phyloP scores from a whole-genome alignment of 768 basidiomycete genomes.

The Leccinum imitatum region DNA sequence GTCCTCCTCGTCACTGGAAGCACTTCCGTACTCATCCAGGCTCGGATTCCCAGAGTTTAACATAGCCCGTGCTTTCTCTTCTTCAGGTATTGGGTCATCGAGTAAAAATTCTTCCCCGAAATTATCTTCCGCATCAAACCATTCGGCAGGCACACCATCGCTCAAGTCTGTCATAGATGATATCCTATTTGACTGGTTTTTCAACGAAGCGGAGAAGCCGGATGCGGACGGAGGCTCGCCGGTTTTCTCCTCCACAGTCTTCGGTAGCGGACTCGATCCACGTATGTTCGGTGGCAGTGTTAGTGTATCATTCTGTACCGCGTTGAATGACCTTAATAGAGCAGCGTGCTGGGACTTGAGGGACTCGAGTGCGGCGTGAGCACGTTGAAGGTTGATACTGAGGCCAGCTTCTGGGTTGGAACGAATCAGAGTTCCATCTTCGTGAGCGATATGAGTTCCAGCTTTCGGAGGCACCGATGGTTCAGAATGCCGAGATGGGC shows the following conservation, averaged over 20 bases:
- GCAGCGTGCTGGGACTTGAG: slow-evolving; percentile 61
- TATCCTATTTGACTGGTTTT: slow-evolving; percentile 40
- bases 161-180: slow-evolving; percentile 51
- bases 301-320: slow-evolving; percentile 30
- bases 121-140: slow-evolving; percentile 72
- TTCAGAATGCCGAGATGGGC: not conserved
- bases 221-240: slow-evolving; percentile 26
- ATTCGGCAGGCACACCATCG: slow-evolving; percentile 54
- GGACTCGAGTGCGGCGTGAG: slow-evolving; percentile 47
- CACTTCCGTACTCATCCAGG: slow-evolving; percentile 37
- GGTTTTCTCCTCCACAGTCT: slow-evolving; percentile 50
- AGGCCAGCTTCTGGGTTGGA: slow-evolving; percentile 18
- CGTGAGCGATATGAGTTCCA: slow-evolving; percentile 20
- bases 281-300: slow-evolving; percentile 20
- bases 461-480: slow-evolving; percentile 15
- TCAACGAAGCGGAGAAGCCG: slow-evolving; percentile 28
- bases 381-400: slow-evolving; percentile 38
- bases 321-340: slow-evolving; percentile 45
- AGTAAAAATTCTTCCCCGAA: slow-evolving; percentile 59
- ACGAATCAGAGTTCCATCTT: slow-evolving; percentile 28
- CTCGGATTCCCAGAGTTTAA: slow-evolving; percentile 44
- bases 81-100: slow-evolving; percentile 42
- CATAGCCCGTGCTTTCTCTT: slow-evolving; percentile 40
- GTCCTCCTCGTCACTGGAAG: slow-evolving; percentile 52
- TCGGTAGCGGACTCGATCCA: slow-evolving; percentile 38